Evolutionary conservation across 148 eudicot genomes (phyloP), one percentile per base, ranked within the genome.

Genomic region (Cornus controversa): DNA sequence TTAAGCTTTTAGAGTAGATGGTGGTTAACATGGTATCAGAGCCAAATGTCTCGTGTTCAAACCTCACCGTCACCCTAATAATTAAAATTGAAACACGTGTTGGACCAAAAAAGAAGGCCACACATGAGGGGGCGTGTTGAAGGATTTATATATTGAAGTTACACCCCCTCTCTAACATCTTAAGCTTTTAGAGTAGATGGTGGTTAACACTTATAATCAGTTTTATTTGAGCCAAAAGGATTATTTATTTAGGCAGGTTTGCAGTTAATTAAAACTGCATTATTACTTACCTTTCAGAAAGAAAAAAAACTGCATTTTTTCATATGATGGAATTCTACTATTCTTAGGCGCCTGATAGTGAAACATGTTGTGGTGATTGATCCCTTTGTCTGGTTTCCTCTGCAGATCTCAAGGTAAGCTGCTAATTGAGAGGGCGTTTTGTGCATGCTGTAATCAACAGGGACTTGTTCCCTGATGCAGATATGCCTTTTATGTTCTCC

Each of bases 361-460:
- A 24, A 73, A 73, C 53, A 31, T 3, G 50, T 66, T 63, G n/a
- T 77, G n/a, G 16, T 78, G 23, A 82, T 74, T 78, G 23, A 82
- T 74, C 69, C 62, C 20, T 80, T 5, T 70, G 73, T n/a, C n/a
- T n/a, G n/a, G n/a, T 40, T 77, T 78, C 16, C 83, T 74, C 62
- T 93, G 90, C 93, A 93, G 97, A 90, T 89, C 88, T 77, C 90
- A 85, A 86, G 97, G 97, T 93, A 79, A 82, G 85, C 79, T 79
- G 77, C 79, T 75, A 66, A 36, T 74, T 69, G 25, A 69, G 75
- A 66, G 31, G 66, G 54, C n/a, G 29, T 62, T 64, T 53, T 66
- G 42, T 71, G 69, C 54, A 23, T 34, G 71, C 77, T 50, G 15
- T 42, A 57, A 34, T 60, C 31, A 23, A 36, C 72, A 20, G 73